Percentiles rank a stretch among this genome's conserved stretches.
Evolutionary conservation across 2,329 filamentous ascomycete genomes (phyloP).

Genomic region (Aspergillus sclerotialis): DNA sequence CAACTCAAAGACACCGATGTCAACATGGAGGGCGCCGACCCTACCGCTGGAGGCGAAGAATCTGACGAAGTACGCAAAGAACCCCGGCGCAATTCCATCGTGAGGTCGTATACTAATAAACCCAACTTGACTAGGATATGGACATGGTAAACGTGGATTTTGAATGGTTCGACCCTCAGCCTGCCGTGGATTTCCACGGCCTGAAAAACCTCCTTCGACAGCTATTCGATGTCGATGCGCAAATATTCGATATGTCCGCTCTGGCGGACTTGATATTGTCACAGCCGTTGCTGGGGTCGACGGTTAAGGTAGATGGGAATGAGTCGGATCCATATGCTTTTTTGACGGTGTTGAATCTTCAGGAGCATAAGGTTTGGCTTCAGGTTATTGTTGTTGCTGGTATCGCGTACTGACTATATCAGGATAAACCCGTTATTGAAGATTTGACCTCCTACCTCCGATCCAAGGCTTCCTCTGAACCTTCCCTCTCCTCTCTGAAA

Average conservation of each 20-base stretch:
- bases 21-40: slow-evolving; percentile 36
- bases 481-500: slow-evolving; percentile 51
- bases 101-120: too few species aligned
- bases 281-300: slow-evolving; percentile 83
- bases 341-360: slow-evolving; percentile 76
- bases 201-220: slow-evolving; percentile 85
- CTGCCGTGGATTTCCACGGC: slow-evolving; percentile 88
- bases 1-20: slow-evolving; percentile 40
- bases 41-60: slow-evolving; percentile 29
- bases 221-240: slow-evolving; percentile 80
- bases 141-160: slow-evolving; percentile 94
- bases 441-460: slow-evolving; percentile 66
- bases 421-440: slow-evolving; percentile 65
- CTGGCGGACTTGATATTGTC: slow-evolving; percentile 80
- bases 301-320: slow-evolving; percentile 94
- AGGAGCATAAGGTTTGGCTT: slow-evolving; percentile 56
- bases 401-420: neutral
- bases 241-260: slow-evolving; percentile 78
- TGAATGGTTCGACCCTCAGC: slow-evolving; percentile 95
- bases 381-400: slow-evolving; percentile 1
- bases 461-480: slow-evolving; percentile 45
- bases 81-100: too few species aligned
- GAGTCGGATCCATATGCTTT: slow-evolving; percentile 90
- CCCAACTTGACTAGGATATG: too few species aligned
- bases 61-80: slow-evolving; percentile 35